These are phyloP conservation scores for Backusella mclennaniae DNA, from an alignment of 192 early-diverging fungal genomes.

Conservation along the genomic window DNA sequence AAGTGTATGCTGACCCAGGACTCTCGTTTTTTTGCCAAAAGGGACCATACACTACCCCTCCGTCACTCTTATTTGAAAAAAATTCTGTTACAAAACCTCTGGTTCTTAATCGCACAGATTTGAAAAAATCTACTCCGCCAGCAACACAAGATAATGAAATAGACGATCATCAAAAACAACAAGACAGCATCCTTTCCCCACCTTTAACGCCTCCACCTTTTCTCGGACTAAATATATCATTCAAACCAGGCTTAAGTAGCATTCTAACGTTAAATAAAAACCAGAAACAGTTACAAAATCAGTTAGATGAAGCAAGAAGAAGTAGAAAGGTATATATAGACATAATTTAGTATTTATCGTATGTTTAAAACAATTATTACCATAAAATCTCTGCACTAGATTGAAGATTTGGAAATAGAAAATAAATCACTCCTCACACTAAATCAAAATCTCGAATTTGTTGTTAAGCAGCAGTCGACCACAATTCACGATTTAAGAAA, in stretches of 20 bases:
- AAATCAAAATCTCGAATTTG: slow-evolving; percentile 16
- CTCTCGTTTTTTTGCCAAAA: slow-evolving; percentile 15
- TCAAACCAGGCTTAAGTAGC: background rate
- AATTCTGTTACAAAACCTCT: background rate
- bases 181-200: background rate
- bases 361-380: background rate
- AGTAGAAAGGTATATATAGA: slow-evolving; percentile 17
- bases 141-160: background rate
- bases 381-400: slow-evolving; percentile 5
- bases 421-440: slow-evolving; percentile 18
- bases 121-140: background rate
- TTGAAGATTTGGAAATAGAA: slow-evolving; percentile 28
- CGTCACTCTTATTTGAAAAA: background rate
- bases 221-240: background rate
- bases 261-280: background rate
- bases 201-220: slow-evolving; percentile 3
- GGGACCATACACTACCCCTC: background rate
- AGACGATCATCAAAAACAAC: background rate
- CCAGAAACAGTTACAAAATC: background rate
- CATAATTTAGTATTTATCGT: background rate
- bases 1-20: background rate
- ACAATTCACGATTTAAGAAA: slow-evolving; percentile 17
- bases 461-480: slow-evolving; percentile 14
- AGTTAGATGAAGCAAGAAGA: slow-evolving; percentile 23
- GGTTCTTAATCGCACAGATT: background rate